These are phyloP conservation scores for Chlorella sp. DNA, from an alignment of 139 green algal genomes.

Conservation along the genomic window DNA sequence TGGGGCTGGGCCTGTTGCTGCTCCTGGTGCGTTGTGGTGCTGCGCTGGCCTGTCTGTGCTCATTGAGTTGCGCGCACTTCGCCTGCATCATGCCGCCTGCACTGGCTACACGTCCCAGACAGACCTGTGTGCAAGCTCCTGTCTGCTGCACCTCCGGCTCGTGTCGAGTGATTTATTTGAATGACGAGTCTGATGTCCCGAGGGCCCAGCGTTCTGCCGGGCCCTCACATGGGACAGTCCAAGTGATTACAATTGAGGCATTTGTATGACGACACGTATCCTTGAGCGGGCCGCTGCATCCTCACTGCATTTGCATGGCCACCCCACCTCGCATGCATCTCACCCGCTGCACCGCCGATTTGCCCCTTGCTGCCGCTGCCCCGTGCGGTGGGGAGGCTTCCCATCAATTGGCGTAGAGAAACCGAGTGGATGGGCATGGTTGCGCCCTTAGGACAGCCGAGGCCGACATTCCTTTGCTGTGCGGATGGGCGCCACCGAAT, in stretches of 20 bases:
- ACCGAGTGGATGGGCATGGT: slow-evolving; percentile 22
- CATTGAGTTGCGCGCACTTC: no score
- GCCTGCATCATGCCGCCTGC: background rate
- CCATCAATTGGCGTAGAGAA: slow-evolving; percentile 26
- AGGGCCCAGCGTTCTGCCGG: slow-evolving; percentile 10
- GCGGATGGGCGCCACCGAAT: slow-evolving; percentile 28
- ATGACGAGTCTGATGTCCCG: slow-evolving; percentile 27
- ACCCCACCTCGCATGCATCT: background rate
- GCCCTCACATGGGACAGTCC: background rate
- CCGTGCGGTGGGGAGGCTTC: slow-evolving; percentile 34
- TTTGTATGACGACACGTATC: slow-evolving; percentile 13
- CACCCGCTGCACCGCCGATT: slow-evolving; percentile 2
- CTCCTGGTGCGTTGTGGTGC: background rate
- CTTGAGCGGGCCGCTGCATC: background rate
- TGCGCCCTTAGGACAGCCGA: background rate
- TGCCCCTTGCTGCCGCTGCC: slow-evolving; percentile 25
- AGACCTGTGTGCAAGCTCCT: no score
- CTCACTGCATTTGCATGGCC: background rate
- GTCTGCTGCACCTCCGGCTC: background rate
- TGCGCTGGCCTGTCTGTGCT: background rate
- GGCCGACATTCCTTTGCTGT: slow-evolving; percentile 32
- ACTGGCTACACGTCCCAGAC: no score
- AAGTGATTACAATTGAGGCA: slow-evolving; percentile 25
- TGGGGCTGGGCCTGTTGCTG: background rate
- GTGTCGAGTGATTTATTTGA: background rate